Percentiles rank a stretch among this genome's conserved stretches.
phyloP scores from a whole-genome alignment of 2,329 filamentous ascomycete species.

The Ophiostoma sp. region DNA sequence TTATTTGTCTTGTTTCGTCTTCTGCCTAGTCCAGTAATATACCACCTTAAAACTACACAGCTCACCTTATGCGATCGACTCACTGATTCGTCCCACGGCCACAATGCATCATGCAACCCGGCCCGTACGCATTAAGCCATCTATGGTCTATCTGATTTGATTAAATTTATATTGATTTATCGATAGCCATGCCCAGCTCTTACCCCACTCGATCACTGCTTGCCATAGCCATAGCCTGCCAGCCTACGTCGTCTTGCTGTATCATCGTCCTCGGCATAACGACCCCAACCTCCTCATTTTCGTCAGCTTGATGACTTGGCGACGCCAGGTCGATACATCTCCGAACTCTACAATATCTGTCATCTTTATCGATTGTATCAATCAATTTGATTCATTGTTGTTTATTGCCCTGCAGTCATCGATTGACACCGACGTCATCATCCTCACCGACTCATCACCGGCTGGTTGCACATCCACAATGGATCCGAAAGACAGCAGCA shows the following conservation, averaged over 20 bases:
- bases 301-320: neutral
- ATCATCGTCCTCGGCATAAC: neutral
- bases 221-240: neutral
- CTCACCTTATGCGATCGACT: neutral
- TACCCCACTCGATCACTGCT: neutral
- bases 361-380: neutral
- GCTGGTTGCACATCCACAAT: neutral
- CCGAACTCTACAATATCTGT: neutral
- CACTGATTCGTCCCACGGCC: neutral
- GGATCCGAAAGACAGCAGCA: neutral
- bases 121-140: neutral
- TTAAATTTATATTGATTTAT: neutral
- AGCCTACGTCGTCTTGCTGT: neutral
- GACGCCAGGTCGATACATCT: neutral
- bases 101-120: neutral
- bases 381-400: neutral
- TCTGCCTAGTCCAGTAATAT: neutral
- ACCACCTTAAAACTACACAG: neutral
- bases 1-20: neutral
- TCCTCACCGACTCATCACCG: neutral
- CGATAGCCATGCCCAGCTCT: neutral
- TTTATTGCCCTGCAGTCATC: neutral
- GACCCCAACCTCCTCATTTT: conserved; percentile 8
- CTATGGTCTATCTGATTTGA: neutral
- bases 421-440: neutral